Base-by-base conservation (phyloP, 208 protist genomes). In the Baffinella frigidus region DNA sequence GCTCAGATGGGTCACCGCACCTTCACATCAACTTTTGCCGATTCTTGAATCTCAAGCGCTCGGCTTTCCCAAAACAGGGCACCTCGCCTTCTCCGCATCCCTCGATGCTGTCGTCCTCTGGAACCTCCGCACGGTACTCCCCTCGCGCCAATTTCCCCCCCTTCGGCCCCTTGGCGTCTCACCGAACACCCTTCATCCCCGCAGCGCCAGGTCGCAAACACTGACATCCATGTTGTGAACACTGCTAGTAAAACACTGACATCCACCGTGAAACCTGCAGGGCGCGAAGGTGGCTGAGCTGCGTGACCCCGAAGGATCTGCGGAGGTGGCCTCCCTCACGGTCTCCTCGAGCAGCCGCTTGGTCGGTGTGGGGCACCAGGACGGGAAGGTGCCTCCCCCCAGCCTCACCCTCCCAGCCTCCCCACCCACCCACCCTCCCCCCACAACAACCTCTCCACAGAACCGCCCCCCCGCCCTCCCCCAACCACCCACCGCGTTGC, bases 91-190 rank as follows among this genome's bases (percentile, higher is more conserved):
- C 3, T 51, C 83, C 1, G 83, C 56, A 14, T 44, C 35, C 14
- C 64, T 90, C 41, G 83, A 90, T 35, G 51, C 83, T 68, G 20
- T 90, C 2, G 17, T 36, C 2, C 36, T 90, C 45, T 90, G 83
- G 83, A 90, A 90, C 36, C 56, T 90, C 11, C 14, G 83, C 17
- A 90, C 83, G 33, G 51, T n/a, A n/a, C n/a, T n/a, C n/a, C n/a
- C n/a, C n/a, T n/a, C n/a, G n/a, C n/a, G n/a, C n/a, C n/a, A n/a
- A n/a, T n/a, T n/a, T n/a, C n/a, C n/a, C n/a, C n/a, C 27, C 50
- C 17, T 35, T 9, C 77, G 14, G 38, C 30, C 61, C 14, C 27
- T 35, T n/a, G 33, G 27, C 33, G 9, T 80, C 71, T 50, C 20
- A n/a, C 24, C 20, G 56, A n/a, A 64, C 56, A 64, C n/a, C n/a